These are phyloP conservation scores for Panellus pusillus DNA, from an alignment of 768 basidiomycete genomes.

Conservation along the genomic window DNA sequence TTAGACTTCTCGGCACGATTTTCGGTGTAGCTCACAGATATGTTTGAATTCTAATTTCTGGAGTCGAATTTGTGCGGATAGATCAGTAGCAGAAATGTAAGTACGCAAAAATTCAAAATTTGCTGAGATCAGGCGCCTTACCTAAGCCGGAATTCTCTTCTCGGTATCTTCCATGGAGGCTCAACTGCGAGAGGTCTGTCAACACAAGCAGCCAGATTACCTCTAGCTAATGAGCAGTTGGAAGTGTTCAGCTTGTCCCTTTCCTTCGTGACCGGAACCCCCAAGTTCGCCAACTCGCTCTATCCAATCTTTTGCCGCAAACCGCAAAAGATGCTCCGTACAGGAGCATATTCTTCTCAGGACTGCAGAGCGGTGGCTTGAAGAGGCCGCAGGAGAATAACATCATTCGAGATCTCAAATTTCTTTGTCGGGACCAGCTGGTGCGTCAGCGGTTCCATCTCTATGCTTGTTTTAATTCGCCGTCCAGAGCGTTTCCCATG, in stretches of 20 bases:
- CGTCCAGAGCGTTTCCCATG: conserved; percentile 81
- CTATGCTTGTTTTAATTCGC: neutral
- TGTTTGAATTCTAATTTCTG: too few species aligned
- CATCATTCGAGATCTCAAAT: conserved; percentile 76
- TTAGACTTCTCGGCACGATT: too few species aligned
- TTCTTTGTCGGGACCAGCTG: conserved; percentile 86
- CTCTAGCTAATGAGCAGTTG: conserved; percentile 5
- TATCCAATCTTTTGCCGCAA: conserved; percentile 80
- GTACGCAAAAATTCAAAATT: too few species aligned
- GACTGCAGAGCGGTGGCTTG: conserved; percentile 56
- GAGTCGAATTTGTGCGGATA: too few species aligned
- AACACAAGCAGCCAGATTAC: neutral
- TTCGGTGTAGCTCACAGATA: too few species aligned
- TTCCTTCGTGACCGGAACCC: conserved; percentile 88
- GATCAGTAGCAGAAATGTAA: too few species aligned
- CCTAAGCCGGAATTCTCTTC: neutral
- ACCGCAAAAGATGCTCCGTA: conserved; percentile 71
- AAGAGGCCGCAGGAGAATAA: conserved; percentile 63
- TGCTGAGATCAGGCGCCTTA: too few species aligned
- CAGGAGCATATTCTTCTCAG: conserved; percentile 73
- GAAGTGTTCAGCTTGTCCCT: conserved; percentile 61
- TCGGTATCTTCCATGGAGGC: conserved; percentile 38
- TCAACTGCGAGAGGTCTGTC: conserved; percentile 47
- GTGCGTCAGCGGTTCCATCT: conserved; percentile 38
- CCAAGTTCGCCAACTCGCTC: conserved; percentile 82